Base-by-base conservation (phyloP, 2,329 filamentous ascomycete genomes). In the Aschersonia sp. region DNA sequence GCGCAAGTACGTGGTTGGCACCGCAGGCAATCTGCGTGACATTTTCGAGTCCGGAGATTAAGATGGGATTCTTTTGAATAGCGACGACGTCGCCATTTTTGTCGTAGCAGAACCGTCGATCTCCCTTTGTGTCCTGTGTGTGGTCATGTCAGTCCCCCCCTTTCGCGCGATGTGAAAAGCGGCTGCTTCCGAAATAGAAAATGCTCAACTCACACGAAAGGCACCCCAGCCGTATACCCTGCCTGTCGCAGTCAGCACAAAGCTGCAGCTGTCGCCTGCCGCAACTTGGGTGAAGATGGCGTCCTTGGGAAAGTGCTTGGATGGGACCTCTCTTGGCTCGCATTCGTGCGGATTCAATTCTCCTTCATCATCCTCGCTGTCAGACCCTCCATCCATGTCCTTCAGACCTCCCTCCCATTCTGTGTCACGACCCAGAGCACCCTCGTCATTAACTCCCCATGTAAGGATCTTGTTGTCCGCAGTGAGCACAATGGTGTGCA, bases 381-480 rank as follows among this genome's bases (percentile, higher is more conserved):
- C 76, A 9, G 40, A 40, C 9, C n/a, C 47, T 79, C 74, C 45
- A 39, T 78, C 76, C 50, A 71, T 67, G 47, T 80, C 76, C 48
- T 76, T 72, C 35, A 76, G 63, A 14, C 79, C 79, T 45, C 82
- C 82, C 2, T 82, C 76, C 73, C 80, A 83, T 11, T 68, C 68
- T 4, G 84, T 89, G 59, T 85, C 76, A 58, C 87, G 75, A 42
- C 87, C 87, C 39, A 94, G 73, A 7, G 87, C 85, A 52, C 84
- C 83, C 58, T 88, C 81, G 59, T 94, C 87, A 60, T 92, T 92
- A 55, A 92, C 86, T 47, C 87, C 87, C 87, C 87, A 94, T 31
- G 85, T 88, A 47, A 87, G 68, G 55, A 94, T 84, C 66, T 81
- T 81, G 70, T 88, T 87, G 63, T 90, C 83, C 55, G 81, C 75